phyloP scores from a whole-genome alignment of 179 eudicot genomes.

The Patellifolia procumbens region DNA sequence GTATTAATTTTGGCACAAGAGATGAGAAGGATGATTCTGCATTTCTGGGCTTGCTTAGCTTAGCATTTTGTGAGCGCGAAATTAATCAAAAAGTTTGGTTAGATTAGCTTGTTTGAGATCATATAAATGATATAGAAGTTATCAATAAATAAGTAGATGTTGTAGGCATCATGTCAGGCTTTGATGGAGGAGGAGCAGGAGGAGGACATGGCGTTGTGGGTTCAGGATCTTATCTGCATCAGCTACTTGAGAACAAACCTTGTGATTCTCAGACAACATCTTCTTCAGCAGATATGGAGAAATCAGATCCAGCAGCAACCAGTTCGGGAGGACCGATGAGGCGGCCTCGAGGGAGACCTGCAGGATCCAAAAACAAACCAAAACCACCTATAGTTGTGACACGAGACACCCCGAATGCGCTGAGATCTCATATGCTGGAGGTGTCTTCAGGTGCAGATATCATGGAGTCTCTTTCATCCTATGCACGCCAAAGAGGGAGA shows the following conservation, averaged over 20 bases:
- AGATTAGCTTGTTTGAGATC: too few species aligned
- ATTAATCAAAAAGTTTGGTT: too few species aligned
- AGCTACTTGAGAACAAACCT: conserved; percentile 9
- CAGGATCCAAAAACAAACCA: conserved; percentile 45
- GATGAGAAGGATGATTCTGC: too few species aligned
- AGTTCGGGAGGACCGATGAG: conserved; percentile 23
- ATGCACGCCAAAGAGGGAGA: conserved; percentile 32
- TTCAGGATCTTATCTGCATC: conserved; percentile 22
- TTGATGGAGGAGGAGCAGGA: conserved; percentile 8
- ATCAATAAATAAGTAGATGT: conserved; percentile 14
- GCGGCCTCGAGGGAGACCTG: conserved; percentile 40
- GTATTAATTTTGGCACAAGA: too few species aligned
- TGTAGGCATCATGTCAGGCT: conserved; percentile 28
- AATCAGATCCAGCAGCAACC: conserved; percentile 19
- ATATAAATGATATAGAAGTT: too few species aligned
- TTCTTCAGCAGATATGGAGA: conserved; percentile 19
- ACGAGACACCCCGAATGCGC: conserved; percentile 40
- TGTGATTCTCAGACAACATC: conserved; percentile 34
- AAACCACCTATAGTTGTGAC: conserved; percentile 40
- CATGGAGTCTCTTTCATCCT: conserved; percentile 27
- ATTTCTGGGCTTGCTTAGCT: too few species aligned
- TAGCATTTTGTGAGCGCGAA: too few species aligned
- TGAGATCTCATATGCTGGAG: conserved; percentile 41
- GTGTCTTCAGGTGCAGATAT: conserved; percentile 37
- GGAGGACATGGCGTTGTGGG: conserved; percentile 16